phyloP scores from a whole-genome alignment of 2,329 filamentous ascomycete genomes.

The Thelonectria rubi region DNA sequence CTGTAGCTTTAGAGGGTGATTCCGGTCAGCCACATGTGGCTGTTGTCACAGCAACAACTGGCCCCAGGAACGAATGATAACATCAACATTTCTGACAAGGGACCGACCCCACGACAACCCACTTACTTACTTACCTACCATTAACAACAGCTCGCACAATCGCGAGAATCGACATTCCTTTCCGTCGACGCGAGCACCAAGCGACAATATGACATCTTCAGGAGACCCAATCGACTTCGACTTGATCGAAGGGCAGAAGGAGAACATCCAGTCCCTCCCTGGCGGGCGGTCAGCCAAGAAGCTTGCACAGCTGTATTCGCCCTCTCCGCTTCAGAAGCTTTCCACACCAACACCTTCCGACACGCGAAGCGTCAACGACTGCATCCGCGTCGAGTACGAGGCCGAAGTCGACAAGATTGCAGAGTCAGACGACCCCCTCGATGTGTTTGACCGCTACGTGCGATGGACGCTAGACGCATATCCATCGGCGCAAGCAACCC shows the following conservation, averaged over 20 bases:
- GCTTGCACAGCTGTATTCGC: slow-evolving; percentile 82
- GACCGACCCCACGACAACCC: slow-evolving; percentile 18
- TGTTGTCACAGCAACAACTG: slow-evolving; percentile 39
- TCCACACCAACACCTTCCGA: slow-evolving; percentile 74
- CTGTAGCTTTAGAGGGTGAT: too few relatives aligned
- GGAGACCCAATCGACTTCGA: slow-evolving; percentile 78
- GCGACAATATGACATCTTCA: slow-evolving; percentile 56
- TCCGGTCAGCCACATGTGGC: slow-evolving; percentile 31
- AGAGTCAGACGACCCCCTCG: slow-evolving; percentile 93
- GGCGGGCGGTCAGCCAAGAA: slow-evolving; percentile 88
- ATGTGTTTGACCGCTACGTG: slow-evolving; percentile 95
- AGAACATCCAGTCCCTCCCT: slow-evolving; percentile 95
- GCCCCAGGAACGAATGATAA: slow-evolving; percentile 26
- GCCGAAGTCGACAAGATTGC: slow-evolving; percentile 78
- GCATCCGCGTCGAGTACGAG: slow-evolving; percentile 85
- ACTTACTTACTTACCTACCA: slow-evolving; percentile 22
- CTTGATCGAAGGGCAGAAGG: slow-evolving; percentile 94
- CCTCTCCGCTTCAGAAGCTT: slow-evolving; percentile 66
- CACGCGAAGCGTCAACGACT: slow-evolving; percentile 80
- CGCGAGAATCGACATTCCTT: slow-evolving; percentile 19
- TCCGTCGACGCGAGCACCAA: slow-evolving; percentile 36
- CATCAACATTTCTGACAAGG: slow-evolving; percentile 32
- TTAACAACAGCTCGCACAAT: slow-evolving; percentile 20
- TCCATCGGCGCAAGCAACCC: slow-evolving; percentile 89
- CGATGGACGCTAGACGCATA: slow-evolving; percentile 97